Evolutionary conservation across 208 protist species (phyloP), one percentile per base, ranked within the genome.

Genomic region (Crithidia brevicula): DNA sequence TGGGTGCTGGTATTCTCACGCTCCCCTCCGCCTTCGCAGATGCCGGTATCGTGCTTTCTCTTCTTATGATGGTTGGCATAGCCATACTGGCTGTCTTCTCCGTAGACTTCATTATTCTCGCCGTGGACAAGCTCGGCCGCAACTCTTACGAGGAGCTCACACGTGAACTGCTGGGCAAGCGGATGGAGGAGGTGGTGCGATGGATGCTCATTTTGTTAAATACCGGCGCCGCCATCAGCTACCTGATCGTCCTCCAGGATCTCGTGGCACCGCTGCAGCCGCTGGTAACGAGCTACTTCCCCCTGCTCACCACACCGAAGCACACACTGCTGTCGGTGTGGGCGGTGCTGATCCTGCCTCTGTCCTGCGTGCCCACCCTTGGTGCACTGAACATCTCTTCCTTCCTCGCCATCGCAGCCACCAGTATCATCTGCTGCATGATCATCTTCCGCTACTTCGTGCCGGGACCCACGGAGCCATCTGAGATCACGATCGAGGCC

Each of bases 131-230:
- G 49, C 30, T 93, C 0, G 80, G 83, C 7, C 72, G 85, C 36
- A 89, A 93, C 67, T 89, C 82, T 15, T 93, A 93, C 63, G 88
- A 93, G 59, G 80, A 88, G 52, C 74, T 93, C 50, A 89, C 83
- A 36, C 63, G 85, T n/a, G 68, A 83, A 49, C 60, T 93, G 50
- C 74, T 90, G 1, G 88, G 88, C 18, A 59, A 47, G 13, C 68
- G 58, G 3, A 61, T 66, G 3, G 82, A 88, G 46, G 82, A 89
- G 40, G 13, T 88, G 2, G 64, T 88, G 9, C 88, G 88, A 1
- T 83, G 77, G 70, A 88, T 89, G 72, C 75, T 91, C 16, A 22
- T 93, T 25, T 42, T 85, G 5, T 91, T 86, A 60, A 89, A 88
- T 69, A 50, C 67, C 4, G 88, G 88, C 22, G 70, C 53, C 43